A percentile compares a stretch with the other conserved stretches of the same genome.
Evolutionary conservation across 176 grass and related monocot species (phyloP).

Genomic region (Tillandsia fasciculata): DNA sequence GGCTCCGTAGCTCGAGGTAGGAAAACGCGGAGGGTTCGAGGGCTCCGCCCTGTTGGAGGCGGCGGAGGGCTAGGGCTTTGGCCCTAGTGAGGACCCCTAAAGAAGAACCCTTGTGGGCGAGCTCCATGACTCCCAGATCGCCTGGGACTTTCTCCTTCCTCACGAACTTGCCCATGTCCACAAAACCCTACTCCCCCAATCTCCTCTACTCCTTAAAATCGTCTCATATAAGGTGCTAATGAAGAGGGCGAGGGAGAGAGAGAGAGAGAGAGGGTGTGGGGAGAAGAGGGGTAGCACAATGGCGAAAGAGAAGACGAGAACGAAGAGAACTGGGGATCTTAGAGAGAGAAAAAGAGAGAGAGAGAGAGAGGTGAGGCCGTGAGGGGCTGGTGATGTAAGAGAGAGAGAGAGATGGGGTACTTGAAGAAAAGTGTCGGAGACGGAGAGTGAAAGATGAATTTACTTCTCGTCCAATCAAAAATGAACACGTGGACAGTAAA

Average conservation of each 20-base stretch:
- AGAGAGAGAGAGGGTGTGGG: background rate
- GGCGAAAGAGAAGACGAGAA: conserved; percentile 7
- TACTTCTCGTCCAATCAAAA: background rate
- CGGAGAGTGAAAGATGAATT: background rate
- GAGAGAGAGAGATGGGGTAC: background rate
- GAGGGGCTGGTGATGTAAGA: conserved; percentile 3
- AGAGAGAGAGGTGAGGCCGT: background rate
- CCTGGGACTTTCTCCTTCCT: conserved; percentile 8
- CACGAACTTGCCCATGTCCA: conserved; percentile 2
- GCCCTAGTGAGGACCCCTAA: conserved; percentile 13
- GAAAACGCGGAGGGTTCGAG: conserved; percentile 6
- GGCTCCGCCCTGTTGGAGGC: conserved; percentile 7
- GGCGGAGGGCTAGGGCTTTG: conserved; percentile 11
- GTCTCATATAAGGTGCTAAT: background rate
- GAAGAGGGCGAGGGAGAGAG: background rate
- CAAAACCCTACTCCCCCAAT: background rate
- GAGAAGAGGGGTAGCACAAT: background rate
- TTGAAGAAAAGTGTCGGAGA: background rate
- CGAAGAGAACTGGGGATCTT: background rate
- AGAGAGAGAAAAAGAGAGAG: background rate
- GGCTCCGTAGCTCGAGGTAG: conserved; percentile 40
- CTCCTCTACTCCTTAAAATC: no score
- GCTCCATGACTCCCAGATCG: conserved; percentile 8
- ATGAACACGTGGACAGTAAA: background rate
- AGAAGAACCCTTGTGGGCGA: background rate